Percentiles rank a stretch among this genome's conserved stretches.
Conservation (phyloP, 2,329 filamentous ascomycete genomes). For the Colletotrichum graminicola region DNA sequence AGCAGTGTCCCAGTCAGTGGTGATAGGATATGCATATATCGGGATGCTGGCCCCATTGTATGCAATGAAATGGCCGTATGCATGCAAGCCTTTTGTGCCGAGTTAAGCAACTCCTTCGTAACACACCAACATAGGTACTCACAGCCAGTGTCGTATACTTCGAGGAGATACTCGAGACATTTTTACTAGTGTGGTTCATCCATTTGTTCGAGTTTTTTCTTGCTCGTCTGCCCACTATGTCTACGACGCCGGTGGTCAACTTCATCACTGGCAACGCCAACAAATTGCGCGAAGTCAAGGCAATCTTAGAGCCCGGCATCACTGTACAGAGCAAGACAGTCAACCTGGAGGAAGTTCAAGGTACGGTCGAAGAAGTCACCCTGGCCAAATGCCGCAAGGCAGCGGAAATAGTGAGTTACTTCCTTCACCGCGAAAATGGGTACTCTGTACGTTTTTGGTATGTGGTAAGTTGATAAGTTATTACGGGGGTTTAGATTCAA, state of each 20-base stretch:
- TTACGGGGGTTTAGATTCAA: constrained; percentile 68
- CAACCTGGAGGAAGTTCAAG: constrained; percentile 91
- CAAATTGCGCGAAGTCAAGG: constrained; percentile 90
- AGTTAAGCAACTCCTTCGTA: background rate
- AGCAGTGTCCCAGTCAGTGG: background rate
- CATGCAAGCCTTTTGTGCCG: background rate
- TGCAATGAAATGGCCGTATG: background rate
- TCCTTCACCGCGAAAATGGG: background rate
- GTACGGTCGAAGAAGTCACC: constrained; percentile 91
- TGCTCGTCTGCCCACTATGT: constrained; percentile 51
- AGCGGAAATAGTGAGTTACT: constrained; percentile 74
- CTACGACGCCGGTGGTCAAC: constrained; percentile 69
- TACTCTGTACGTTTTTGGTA: background rate
- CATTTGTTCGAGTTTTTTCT: background rate
- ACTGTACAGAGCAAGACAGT: constrained; percentile 79
- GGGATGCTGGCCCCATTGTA: fast-evolving
- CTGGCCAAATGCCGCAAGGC: constrained; percentile 87
- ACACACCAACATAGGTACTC: background rate
- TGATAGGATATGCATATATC: background rate
- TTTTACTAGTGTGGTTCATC: background rate
- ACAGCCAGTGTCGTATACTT: too few relatives aligned
- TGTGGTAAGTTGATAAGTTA: background rate
- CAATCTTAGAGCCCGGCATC: constrained; percentile 83
- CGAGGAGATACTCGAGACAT: background rate
- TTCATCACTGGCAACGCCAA: constrained; percentile 98